Percentiles rank a stretch among this genome's conserved stretches.
Evolutionary conservation across 78 protist species (phyloP).

Genomic region (Goniomonas avonlea): DNA sequence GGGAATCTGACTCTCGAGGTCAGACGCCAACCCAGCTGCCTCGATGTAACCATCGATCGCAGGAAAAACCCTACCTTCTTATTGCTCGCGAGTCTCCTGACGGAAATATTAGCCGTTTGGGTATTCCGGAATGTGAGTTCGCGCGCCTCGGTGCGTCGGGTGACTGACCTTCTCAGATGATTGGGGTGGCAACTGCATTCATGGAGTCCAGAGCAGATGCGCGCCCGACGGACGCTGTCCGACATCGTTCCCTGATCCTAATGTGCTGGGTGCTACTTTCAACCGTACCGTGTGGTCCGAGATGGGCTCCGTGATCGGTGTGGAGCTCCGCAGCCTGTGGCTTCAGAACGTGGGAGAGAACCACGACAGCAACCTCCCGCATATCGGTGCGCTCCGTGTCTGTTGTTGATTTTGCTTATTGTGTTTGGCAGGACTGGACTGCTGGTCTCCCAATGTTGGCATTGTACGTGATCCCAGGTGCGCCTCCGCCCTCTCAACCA

Average conservation of each 20-base stretch:
- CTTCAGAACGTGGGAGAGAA: not conserved
- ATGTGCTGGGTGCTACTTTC: conserved; percentile 1
- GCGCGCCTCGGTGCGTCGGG: not conserved
- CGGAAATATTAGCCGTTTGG: not conserved
- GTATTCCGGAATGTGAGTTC: not conserved
- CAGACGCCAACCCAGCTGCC: no score
- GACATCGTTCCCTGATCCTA: not conserved
- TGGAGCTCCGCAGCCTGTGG: conserved; percentile 10
- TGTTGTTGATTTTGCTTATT: not conserved
- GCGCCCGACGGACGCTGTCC: conserved; percentile 1
- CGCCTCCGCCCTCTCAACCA: not conserved
- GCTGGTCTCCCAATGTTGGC: not conserved
- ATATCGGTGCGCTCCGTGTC: conserved; percentile 19
- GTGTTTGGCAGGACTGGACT: not conserved
- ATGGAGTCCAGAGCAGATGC: not conserved
- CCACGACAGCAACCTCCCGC: not conserved
- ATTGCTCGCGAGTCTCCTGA: not conserved
- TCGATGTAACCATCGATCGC: no score
- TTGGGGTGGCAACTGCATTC: conserved; percentile 34
- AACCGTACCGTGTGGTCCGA: not conserved
- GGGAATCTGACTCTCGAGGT: not conserved
- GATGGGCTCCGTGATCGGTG: conserved; percentile 14
- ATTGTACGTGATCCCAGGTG: conserved; percentile 23
- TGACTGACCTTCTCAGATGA: not conserved
- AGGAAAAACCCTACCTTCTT: conserved; percentile 10